phyloP scores from a whole-genome alignment of 2,329 filamentous ascomycete species.

The Arthrobotrys sinensis region DNA sequence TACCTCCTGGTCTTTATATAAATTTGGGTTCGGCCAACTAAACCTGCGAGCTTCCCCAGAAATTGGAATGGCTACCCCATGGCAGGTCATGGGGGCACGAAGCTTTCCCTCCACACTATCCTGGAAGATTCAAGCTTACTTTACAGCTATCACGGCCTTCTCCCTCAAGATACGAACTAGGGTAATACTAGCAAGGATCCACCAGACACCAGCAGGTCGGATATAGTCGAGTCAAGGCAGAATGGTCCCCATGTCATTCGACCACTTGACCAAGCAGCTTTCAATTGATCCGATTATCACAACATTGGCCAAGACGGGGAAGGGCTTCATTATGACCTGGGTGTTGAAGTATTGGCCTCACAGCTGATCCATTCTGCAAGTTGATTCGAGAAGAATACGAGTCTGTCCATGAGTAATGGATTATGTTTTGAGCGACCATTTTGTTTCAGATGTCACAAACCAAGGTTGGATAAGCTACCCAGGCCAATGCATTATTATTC shows the following conservation, averaged over 20 bases:
- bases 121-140: not conserved
- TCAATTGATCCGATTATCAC: slow-evolving; percentile 38
- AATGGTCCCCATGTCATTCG: slow-evolving; percentile 26
- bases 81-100: slow-evolving; percentile 1
- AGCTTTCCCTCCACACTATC: slow-evolving; percentile 1
- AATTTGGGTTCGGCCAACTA: not conserved
- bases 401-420: slow-evolving; percentile 25
- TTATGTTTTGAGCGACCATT: not conserved
- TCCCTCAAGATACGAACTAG: not conserved
- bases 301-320: slow-evolving; percentile 34
- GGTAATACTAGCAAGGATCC: slow-evolving; percentile 6
- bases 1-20: slow-evolving; percentile 14
- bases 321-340: slow-evolving; percentile 4
- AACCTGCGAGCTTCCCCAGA: not conserved
- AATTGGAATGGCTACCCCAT: not conserved
- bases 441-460: slow-evolving; percentile 4
- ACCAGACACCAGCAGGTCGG: slow-evolving; percentile 17
- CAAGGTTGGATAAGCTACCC: slow-evolving; percentile 7
- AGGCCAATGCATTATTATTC: slow-evolving; percentile 16
- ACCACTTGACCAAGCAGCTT: slow-evolving; percentile 34
- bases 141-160: not conserved
- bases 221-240: slow-evolving; percentile 2
- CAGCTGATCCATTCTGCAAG: slow-evolving; percentile 25
- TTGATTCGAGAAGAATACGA: slow-evolving; percentile 38
- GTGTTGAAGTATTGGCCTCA: slow-evolving; percentile 29